phyloP scores from a whole-genome alignment of 495 filamentous ascomycete species.

The Penicillium egyptiacum region DNA sequence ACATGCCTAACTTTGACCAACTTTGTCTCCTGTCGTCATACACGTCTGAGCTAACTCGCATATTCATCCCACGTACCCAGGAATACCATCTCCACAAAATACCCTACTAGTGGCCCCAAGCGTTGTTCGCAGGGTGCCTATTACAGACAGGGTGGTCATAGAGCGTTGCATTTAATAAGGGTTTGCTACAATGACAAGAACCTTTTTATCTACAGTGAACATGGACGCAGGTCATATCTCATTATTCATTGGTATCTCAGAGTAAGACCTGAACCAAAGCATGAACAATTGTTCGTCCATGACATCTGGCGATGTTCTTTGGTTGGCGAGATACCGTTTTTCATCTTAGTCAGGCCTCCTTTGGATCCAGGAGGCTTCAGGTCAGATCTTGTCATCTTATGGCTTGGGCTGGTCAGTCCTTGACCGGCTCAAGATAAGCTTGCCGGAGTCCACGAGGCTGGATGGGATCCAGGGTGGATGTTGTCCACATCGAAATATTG shows the following conservation, averaged over 20 bases:
- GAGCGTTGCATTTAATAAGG: neutral
- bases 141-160: neutral
- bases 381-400: constrained; percentile 20
- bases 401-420: constrained; percentile 12
- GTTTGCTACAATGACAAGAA: neutral
- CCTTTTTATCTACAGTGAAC: constrained; percentile 1
- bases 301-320: constrained; percentile 20
- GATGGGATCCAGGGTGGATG: constrained; percentile 18
- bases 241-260: constrained; percentile 22
- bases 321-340: constrained; percentile 15
- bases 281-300: neutral
- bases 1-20: too few relatives aligned
- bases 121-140: neutral
- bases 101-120: too few relatives aligned
- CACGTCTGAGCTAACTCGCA: too few relatives aligned
- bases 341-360: constrained; percentile 6
- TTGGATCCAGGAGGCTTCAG: constrained; percentile 6
- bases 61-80: too few relatives aligned
- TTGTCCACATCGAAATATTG: constrained; percentile 21
- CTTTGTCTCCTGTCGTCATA: too few relatives aligned
- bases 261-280: constrained; percentile 22
- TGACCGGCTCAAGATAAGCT: constrained; percentile 25
- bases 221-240: constrained; percentile 22
- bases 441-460: constrained; percentile 21
- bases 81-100: too few relatives aligned